Conservation (phyloP, 2,329 filamentous ascomycete genomes). For the Nemania sp. region DNA sequence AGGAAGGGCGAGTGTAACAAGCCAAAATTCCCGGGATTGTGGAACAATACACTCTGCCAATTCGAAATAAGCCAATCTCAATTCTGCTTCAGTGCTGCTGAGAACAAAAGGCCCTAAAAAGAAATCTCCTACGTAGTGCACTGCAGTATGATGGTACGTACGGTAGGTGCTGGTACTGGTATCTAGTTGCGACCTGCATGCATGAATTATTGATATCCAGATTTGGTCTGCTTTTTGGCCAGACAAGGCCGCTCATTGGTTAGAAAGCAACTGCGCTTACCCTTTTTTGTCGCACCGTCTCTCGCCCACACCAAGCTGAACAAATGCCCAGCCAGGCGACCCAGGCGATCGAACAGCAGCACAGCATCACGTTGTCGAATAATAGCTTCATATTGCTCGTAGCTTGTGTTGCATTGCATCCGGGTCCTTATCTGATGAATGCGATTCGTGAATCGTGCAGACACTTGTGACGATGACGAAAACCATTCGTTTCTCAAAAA, state of each 20-base stretch:
- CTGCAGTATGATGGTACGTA: too few species aligned
- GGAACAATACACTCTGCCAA: too few species aligned
- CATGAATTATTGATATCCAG: not conserved
- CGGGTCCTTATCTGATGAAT: not conserved
- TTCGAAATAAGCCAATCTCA: too few species aligned
- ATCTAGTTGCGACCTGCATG: constrained; percentile 18
- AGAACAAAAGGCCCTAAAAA: not conserved
- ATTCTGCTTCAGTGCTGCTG: too few species aligned
- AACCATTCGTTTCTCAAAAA: constrained; percentile 8
- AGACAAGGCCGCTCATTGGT: constrained; percentile 9
- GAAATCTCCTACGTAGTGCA: not conserved
- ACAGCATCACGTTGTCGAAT: constrained; percentile 22
- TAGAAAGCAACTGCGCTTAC: not conserved
- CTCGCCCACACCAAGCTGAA: not conserved
- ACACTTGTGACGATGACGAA: constrained; percentile 13
- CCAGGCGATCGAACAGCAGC: constrained; percentile 7
- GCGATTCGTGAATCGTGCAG: constrained; percentile 13
- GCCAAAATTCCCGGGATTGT: too few species aligned
- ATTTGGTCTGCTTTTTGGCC: too few species aligned
- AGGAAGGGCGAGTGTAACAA: too few species aligned
- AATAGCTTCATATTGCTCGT: constrained; percentile 5
- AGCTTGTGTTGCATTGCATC: constrained; percentile 16
- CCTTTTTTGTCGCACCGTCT: constrained; percentile 1
- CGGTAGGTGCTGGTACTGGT: too few species aligned
- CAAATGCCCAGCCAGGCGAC: constrained; percentile 9